Conservation (phyloP, 495 filamentous ascomycete species). For the Lepraria neglecta region DNA sequence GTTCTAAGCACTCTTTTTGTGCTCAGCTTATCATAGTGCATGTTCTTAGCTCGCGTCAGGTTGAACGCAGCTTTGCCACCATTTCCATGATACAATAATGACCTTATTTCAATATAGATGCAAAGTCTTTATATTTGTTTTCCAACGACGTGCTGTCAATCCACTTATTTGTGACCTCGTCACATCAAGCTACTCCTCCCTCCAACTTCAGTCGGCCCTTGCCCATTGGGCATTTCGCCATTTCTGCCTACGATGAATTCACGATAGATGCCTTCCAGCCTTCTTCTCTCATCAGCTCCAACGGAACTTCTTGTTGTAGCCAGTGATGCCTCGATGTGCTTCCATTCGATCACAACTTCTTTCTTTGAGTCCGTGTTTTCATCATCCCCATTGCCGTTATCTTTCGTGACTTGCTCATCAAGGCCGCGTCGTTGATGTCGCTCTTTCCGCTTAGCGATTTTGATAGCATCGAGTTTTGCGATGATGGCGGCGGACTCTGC, state of each 20-base stretch:
- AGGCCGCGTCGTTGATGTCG: conserved; percentile 32
- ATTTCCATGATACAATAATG: no score
- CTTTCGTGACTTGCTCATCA: conserved; percentile 26
- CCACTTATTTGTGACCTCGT: not conserved
- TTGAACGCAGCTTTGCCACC: no score
- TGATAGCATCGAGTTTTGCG: conserved; percentile 67
- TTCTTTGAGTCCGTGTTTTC: conserved; percentile 36
- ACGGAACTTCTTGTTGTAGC: conserved; percentile 79
- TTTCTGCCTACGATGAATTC: conserved; percentile 90
- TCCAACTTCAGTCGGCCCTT: conserved; percentile 84
- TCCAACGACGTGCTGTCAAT: no score
- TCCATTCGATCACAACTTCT: conserved; percentile 81
- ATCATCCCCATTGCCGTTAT: conserved; percentile 21
- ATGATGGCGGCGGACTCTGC: conserved; percentile 66
- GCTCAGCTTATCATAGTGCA: no score
- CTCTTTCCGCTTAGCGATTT: conserved; percentile 56
- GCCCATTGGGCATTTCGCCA: conserved; percentile 88
- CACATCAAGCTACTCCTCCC: conserved; percentile 92
- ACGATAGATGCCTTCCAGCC: conserved; percentile 73
- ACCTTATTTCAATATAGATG: no score
- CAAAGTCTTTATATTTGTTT: no score
- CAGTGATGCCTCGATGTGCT: conserved; percentile 72
- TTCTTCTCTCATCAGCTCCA: conserved; percentile 60
- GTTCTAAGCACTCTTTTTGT: no score
- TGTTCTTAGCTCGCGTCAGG: no score